These are phyloP conservation scores for Fusarium citri DNA, from an alignment of 2,329 filamentous ascomycete species.

Conservation along the genomic window DNA sequence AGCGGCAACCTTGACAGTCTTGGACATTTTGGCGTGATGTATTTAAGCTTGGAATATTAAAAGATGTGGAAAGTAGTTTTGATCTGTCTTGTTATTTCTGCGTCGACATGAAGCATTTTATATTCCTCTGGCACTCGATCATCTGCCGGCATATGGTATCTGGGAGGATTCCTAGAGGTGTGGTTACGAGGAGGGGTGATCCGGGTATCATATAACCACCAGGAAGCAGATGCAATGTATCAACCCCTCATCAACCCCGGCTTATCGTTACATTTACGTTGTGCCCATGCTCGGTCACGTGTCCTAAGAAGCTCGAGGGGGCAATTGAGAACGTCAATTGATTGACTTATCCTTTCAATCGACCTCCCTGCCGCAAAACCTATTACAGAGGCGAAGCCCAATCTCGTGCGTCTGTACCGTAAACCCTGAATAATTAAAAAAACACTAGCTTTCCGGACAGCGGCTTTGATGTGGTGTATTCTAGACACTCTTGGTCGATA, in stretches of 20 bases:
- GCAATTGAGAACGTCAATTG: too few species aligned
- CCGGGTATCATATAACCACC: background rate
- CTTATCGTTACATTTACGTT: background rate
- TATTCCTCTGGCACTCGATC: background rate
- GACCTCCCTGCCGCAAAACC: too few species aligned
- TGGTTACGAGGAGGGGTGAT: background rate
- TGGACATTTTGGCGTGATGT: background rate
- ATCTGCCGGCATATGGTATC: background rate
- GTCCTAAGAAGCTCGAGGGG: fast-evolving
- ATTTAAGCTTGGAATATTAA: too few species aligned
- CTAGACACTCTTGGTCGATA: too few species aligned
- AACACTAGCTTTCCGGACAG: too few species aligned
- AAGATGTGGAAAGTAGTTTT: fast-evolving
- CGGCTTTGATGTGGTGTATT: too few species aligned
- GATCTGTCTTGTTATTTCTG: background rate
- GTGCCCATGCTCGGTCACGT: background rate
- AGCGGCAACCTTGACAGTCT: conserved; percentile 39
- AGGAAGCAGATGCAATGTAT: background rate
- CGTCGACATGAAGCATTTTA: background rate
- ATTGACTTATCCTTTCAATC: too few species aligned
- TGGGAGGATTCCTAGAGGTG: too few species aligned
- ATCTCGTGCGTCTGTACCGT: too few species aligned
- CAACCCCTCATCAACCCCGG: background rate
- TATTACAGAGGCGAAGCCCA: too few species aligned
- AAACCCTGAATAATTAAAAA: too few species aligned